phyloP scores from a whole-genome alignment of 805 yeast genomes.

The Diddensiella caesifluorescens region DNA sequence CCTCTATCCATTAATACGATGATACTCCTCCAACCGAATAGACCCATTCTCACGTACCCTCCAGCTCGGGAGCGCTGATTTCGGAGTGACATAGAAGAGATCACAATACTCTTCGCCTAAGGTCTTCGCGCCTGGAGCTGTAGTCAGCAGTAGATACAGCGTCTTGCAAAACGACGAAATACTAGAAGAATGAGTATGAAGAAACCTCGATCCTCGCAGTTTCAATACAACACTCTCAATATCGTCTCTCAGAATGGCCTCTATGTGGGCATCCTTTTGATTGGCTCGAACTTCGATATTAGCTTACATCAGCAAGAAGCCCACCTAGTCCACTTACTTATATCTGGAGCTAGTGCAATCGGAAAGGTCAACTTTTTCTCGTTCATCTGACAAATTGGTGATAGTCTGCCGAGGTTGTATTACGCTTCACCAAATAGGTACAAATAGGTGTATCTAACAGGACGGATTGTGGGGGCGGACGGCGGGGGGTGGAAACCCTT shows the following conservation, averaged over 20 bases:
- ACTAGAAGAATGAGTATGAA: slow-evolving; percentile 59
- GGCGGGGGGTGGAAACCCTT: too few species aligned
- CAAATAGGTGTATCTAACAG: too few species aligned
- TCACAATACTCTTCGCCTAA: slow-evolving; percentile 95
- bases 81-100: slow-evolving; percentile 26
- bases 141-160: slow-evolving; percentile 67
- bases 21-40: not conserved
- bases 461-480: too few species aligned
- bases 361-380: slow-evolving; percentile 49
- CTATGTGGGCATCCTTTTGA: slow-evolving; percentile 81
- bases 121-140: slow-evolving; percentile 70
- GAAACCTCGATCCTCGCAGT: slow-evolving; percentile 48
- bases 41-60: not conserved
- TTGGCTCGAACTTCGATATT: slow-evolving; percentile 68
- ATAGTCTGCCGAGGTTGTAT: too few species aligned
- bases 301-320: too few species aligned
- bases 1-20: slow-evolving; percentile 18
- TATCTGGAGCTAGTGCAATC: slow-evolving; percentile 82
- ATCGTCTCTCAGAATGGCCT: slow-evolving; percentile 47
- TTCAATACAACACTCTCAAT: slow-evolving; percentile 51
- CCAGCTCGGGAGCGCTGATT: slow-evolving; percentile 25
- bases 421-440: too few species aligned
- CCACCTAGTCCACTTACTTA: slow-evolving; percentile 52
- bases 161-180: slow-evolving; percentile 53
- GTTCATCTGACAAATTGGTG: too few species aligned